Evolutionary conservation across 208 protist genomes (phyloP).

Genomic region (Crithidia thermophila): DNA sequence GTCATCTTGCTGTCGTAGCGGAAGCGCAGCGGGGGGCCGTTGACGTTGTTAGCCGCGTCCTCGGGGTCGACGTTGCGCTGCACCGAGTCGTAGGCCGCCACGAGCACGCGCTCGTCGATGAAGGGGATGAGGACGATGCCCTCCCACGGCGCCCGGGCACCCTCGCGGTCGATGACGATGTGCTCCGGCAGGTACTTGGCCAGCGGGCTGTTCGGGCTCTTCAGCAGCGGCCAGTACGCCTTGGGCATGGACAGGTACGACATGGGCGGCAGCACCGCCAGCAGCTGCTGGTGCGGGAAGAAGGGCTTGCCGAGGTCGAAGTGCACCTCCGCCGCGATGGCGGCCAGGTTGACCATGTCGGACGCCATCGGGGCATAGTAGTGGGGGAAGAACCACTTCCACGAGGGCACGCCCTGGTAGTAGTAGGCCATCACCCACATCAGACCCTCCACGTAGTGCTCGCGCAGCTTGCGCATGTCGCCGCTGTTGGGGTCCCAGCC

Average conservation of each 20-base stretch:
- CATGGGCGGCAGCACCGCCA: slow-evolving; percentile 97
- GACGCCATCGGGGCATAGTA: slow-evolving; percentile 93
- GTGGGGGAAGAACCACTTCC: slow-evolving; percentile 94
- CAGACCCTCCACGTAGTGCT: slow-evolving; percentile 90
- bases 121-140: slow-evolving; percentile 93
- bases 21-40: slow-evolving; percentile 68
- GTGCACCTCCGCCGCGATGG: slow-evolving; percentile 48
- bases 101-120: slow-evolving; percentile 81
- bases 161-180: slow-evolving; percentile 90
- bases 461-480: slow-evolving; percentile 67
- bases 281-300: slow-evolving; percentile 96
- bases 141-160: slow-evolving; percentile 87
- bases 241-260: slow-evolving; percentile 89
- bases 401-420: slow-evolving; percentile 86
- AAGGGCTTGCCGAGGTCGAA: slow-evolving; percentile 86
- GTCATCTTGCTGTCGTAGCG: slow-evolving; percentile 62
- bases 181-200: slow-evolving; percentile 83
- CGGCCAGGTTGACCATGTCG: slow-evolving; percentile 84
- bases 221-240: slow-evolving; percentile 88
- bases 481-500: slow-evolving; percentile 67
- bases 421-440: slow-evolving; percentile 92
- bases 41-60: slow-evolving; percentile 70
- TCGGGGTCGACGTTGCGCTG: slow-evolving; percentile 65
- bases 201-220: slow-evolving; percentile 69
- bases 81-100: slow-evolving; percentile 81